Base-by-base conservation (phyloP, 1,139 yeast species). In the Geotrichum klebahnii region DNA sequence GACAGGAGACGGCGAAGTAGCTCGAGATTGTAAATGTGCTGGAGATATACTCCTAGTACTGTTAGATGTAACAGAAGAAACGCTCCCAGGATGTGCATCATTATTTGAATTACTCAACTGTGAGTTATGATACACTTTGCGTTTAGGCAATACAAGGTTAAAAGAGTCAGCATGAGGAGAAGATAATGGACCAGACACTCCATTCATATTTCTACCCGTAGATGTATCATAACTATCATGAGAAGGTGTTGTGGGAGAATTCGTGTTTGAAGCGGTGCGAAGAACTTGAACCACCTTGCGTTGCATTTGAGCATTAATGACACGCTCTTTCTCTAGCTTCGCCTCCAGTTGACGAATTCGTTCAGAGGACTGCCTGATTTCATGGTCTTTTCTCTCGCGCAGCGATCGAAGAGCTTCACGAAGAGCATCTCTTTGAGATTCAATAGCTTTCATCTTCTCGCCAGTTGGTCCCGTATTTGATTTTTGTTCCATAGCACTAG, bases 371-470 rank as follows among this genome's bases (percentile, higher is more conserved):
- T 64, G 62, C 6, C 64, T 50, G 40, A 67, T 64, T 48, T 68
- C 71, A 29, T 67, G 67, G 53, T 68, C 71, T 46, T 68, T 68
- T 33, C 70, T 61, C 50, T 67, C 70, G 10, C 69, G 57, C 47
- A 68, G 54, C 0, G 70, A 61, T 19, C 71, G 59, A 39, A 68
- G 54, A 1, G 72, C 69, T 37, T 70, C 73, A 54, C 63, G 73
- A 66, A 60, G 73, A 56, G 64, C 80, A 68, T 52, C 69, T 59
- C 65, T 74, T 62, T 53, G 82, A 66, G 61, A 60, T 47, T 67
- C 71, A 33, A 67, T 64, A 1, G 63, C 59, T 50, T 60, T 60
- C 54, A 68, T 59, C 50, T 69, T 67, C 12, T 49, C 52, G 12
- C 34, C 52, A 10, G 31, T n/a, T 0, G 69, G 68, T 1, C 69